Percentiles rank a stretch among this genome's conserved stretches.
Conservation (phyloP, 495 filamentous ascomycete genomes). For the Penicillium goetzii region DNA sequence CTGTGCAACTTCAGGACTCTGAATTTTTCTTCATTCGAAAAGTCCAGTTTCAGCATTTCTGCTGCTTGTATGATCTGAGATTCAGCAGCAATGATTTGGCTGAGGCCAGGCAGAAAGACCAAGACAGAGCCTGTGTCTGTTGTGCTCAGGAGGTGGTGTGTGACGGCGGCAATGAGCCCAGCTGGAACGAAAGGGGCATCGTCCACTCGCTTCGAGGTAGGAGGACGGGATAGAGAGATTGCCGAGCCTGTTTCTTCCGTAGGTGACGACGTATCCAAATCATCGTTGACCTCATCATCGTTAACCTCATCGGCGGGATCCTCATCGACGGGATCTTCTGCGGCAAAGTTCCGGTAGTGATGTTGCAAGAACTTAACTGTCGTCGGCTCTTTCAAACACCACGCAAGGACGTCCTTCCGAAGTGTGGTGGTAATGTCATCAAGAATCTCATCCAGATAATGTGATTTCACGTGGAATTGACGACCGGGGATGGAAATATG, state of each 20-base stretch:
- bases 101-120: slow-evolving; percentile 61
- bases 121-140: slow-evolving; percentile 57
- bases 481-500: slow-evolving; percentile 58
- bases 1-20: slow-evolving; percentile 58
- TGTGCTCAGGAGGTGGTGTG: slow-evolving; percentile 55
- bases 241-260: neutral
- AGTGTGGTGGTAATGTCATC: slow-evolving; percentile 37
- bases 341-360: slow-evolving; percentile 12
- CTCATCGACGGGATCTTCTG: neutral
- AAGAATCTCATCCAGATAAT: slow-evolving; percentile 56
- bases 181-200: slow-evolving; percentile 53
- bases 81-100: slow-evolving; percentile 43
- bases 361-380: slow-evolving; percentile 17
- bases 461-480: slow-evolving; percentile 56
- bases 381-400: slow-evolving; percentile 23
- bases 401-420: slow-evolving; percentile 19
- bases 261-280: neutral
- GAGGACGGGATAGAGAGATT: neutral
- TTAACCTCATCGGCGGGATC: neutral
- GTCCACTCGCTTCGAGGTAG: slow-evolving; percentile 13
- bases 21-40: slow-evolving; percentile 47
- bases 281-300: neutral
- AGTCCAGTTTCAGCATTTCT: slow-evolving; percentile 43
- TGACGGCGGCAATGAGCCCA: slow-evolving; percentile 50
- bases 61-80: neutral